Evolutionary conservation across 805 yeast genomes (phyloP).

Genomic region (Barnettozyma wickerhamii): DNA sequence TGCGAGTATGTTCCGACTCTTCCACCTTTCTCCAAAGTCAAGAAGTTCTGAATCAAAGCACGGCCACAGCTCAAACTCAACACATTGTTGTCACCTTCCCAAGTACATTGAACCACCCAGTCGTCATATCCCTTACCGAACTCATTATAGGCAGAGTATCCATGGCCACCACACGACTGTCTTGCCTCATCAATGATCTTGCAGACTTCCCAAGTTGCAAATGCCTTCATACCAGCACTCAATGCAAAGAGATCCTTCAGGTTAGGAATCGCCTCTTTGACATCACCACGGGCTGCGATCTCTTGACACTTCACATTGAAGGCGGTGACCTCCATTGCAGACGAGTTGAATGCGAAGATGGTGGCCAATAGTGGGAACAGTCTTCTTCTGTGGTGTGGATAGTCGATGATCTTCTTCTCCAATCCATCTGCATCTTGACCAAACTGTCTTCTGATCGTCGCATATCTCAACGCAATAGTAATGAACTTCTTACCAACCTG

Average conservation of each 20-base stretch:
- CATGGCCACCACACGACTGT: conserved; percentile 96
- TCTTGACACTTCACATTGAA: conserved; percentile 43
- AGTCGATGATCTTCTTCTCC: conserved; percentile 23
- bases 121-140: conserved; percentile 84
- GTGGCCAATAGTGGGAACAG: conserved; percentile 77
- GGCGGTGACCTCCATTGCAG: conserved; percentile 41
- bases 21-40: conserved; percentile 30
- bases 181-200: conserved; percentile 80
- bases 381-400: conserved; percentile 76
- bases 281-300: conserved; percentile 30
- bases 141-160: conserved; percentile 84
- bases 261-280: conserved; percentile 48
- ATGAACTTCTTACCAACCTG: conserved; percentile 73
- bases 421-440: conserved; percentile 40
- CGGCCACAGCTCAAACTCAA: conserved; percentile 81
- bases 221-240: conserved; percentile 87
- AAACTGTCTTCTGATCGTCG: conserved; percentile 87
- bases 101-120: conserved; percentile 95
- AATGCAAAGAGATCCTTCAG: conserved; percentile 76
- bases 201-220: conserved; percentile 82
- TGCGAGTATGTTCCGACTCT: conserved; percentile 23
- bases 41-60: conserved; percentile 42
- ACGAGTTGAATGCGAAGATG: conserved; percentile 68
- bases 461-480: conserved; percentile 83
- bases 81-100: conserved; percentile 96